Conservation (phyloP, 768 basidiomycete genomes). For the Tylopilus sp. region DNA sequence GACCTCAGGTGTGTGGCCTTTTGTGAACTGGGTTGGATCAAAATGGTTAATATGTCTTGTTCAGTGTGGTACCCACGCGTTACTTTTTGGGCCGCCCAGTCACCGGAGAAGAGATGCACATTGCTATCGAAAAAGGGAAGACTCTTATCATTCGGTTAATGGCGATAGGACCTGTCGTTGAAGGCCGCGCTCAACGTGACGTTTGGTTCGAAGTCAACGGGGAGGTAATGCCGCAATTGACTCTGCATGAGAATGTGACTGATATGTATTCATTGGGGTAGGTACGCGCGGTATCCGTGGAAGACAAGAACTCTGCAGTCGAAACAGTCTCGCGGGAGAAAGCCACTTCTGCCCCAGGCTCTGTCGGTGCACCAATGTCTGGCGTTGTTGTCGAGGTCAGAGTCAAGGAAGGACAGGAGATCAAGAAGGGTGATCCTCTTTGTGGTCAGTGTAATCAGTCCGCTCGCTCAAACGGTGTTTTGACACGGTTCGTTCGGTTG, state of each 20-base stretch:
- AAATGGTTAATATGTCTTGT: conserved; percentile 18
- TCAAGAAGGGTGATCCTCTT: conserved; percentile 97
- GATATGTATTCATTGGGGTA: conserved; percentile 30
- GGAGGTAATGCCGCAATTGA: conserved; percentile 52
- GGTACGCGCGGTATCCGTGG: conserved; percentile 92
- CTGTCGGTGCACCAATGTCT: conserved; percentile 97
- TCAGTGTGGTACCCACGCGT: conserved; percentile 92
- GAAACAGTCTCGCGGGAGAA: conserved; percentile 94
- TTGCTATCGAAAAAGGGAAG: conserved; percentile 95
- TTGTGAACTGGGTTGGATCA: conserved; percentile 1
- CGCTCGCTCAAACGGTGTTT: conserved; percentile 18
- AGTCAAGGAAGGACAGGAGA: conserved; percentile 96
- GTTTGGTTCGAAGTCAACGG: conserved; percentile 99
- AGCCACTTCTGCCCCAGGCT: conserved; percentile 90
- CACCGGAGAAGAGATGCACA: conserved; percentile 94
- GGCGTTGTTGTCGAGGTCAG: conserved; percentile 98
- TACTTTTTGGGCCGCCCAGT: conserved; percentile 94
- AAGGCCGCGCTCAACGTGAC: conserved; percentile 89
- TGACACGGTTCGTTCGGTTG: conserved; percentile 11
- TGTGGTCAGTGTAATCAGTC: conserved; percentile 56
- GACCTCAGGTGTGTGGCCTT: conserved; percentile 70
- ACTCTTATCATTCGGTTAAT: conserved; percentile 94
- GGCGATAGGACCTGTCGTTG: conserved; percentile 91
- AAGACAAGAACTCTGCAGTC: conserved; percentile 96
- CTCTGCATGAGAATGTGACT: conserved; percentile 12